These are phyloP conservation scores for Trypanosomatidae sp. DNA, from an alignment of 208 protist species.

Conservation along the genomic window DNA sequence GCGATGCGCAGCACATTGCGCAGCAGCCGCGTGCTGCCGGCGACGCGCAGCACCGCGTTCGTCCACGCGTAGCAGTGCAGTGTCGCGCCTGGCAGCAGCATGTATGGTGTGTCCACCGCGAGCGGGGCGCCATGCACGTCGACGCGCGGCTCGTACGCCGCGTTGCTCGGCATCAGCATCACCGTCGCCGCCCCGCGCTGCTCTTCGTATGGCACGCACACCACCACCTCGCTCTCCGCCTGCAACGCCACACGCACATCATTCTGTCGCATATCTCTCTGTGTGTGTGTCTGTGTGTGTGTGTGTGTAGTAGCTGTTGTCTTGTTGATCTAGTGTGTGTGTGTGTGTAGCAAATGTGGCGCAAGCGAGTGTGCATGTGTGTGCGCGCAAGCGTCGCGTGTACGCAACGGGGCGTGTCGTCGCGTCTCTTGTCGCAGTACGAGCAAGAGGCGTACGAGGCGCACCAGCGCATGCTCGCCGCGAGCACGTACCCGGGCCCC, in stretches of 20 bases:
- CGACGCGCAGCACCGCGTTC: constrained; percentile 30
- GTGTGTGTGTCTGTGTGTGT: neutral
- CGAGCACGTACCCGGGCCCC: constrained; percentile 55
- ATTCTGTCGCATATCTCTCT: neutral
- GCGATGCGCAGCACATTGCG: constrained; percentile 29
- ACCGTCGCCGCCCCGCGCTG: constrained; percentile 30
- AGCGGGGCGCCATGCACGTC: constrained; percentile 59
- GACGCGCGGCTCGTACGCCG: constrained; percentile 41
- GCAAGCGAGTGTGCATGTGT: neutral
- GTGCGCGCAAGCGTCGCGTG: no score
- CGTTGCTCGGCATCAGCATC: constrained; percentile 21
- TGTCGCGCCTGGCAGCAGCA: constrained; percentile 32
- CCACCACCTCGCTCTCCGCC: constrained; percentile 38
- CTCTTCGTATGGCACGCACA: constrained; percentile 34
- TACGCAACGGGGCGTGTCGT: no score
- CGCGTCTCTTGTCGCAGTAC: constrained; percentile 31
- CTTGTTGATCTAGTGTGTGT: neutral
- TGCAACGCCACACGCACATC: neutral
- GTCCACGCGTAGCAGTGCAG: constrained; percentile 55
- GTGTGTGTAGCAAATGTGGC: no score
- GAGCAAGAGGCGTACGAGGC: constrained; percentile 76
- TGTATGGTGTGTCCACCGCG: constrained; percentile 47
- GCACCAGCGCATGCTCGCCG: constrained; percentile 31
- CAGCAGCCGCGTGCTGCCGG: constrained; percentile 46
- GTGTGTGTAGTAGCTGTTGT: neutral